Conservation (phyloP, 169 alveolate genomes). For the Cryptosporidium sp. region DNA sequence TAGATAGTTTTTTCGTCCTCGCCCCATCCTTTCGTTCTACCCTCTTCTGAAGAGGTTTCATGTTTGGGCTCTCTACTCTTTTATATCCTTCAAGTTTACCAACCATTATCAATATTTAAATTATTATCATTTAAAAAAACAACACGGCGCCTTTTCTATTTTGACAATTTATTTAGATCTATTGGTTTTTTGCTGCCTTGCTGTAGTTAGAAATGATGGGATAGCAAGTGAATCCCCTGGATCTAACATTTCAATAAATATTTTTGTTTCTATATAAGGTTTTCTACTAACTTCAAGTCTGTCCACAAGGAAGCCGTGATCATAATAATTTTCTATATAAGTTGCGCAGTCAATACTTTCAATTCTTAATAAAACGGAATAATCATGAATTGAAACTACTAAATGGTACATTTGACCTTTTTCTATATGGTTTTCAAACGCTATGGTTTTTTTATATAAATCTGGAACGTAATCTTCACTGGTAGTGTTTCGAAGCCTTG, state of each 20-base stretch:
- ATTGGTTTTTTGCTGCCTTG: conserved; percentile 16
- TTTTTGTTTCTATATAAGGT: conserved; percentile 69
- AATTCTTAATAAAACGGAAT: conserved; percentile 44
- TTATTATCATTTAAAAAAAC: background rate
- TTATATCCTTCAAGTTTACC: conserved; percentile 42
- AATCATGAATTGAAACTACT: conserved; percentile 65
- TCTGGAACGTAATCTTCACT: background rate
- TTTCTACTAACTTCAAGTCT: conserved; percentile 57
- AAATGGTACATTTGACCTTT: conserved; percentile 68
- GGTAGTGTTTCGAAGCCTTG: background rate
- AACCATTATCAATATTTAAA: conserved; percentile 6
- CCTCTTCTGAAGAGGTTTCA: conserved; percentile 40
- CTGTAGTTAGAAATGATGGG: conserved; percentile 40
- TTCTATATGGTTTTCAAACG: conserved; percentile 19
- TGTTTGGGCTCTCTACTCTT: background rate
- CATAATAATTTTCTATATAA: conserved; percentile 59
- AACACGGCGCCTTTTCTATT: conserved; percentile 29
- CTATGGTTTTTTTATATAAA: background rate
- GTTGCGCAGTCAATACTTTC: conserved; percentile 60
- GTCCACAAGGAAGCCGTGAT: conserved; percentile 67
- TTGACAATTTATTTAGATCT: conserved; percentile 72
- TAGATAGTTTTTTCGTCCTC: background rate
- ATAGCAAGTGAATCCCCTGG: conserved; percentile 57
- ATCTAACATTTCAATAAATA: conserved; percentile 72
- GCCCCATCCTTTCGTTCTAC: background rate